These are phyloP conservation scores for Hamamelis virginiana DNA, from an alignment of 164 flowering plant species.

Conservation along the genomic window DNA sequence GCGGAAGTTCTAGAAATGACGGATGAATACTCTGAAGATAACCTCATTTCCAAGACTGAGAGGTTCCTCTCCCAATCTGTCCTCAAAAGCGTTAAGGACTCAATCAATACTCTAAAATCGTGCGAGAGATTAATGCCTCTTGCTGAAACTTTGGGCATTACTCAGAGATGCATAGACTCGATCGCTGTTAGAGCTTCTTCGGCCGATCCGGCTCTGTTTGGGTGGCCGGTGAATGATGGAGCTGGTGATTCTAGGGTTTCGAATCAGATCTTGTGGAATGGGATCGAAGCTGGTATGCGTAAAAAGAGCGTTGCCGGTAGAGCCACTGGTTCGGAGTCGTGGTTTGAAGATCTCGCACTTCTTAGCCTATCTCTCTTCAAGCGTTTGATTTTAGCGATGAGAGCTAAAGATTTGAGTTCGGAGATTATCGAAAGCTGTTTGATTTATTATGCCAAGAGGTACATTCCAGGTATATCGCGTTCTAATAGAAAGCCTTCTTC, in stretches of 20 bases:
- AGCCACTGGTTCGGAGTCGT: constrained; percentile 24
- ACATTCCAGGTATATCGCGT: constrained; percentile 67
- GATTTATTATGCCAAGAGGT: constrained; percentile 56
- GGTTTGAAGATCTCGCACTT: constrained; percentile 61
- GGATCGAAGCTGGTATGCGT: constrained; percentile 39
- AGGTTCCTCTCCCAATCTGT: constrained; percentile 51
- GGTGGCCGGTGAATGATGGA: constrained; percentile 72
- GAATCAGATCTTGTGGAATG: constrained; percentile 41
- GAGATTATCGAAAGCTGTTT: constrained; percentile 66
- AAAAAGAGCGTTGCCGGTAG: constrained; percentile 14
- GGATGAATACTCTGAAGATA: constrained; percentile 68
- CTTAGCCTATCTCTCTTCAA: constrained; percentile 52
- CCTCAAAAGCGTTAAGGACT: constrained; percentile 46
- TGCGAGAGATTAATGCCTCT: constrained; percentile 54
- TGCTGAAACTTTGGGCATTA: constrained; percentile 55
- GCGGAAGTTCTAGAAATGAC: constrained; percentile 81
- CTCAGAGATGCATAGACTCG: constrained; percentile 61
- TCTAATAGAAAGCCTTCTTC: constrained; percentile 48
- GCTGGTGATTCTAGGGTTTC: constrained; percentile 16
- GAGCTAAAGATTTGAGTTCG: constrained; percentile 37
- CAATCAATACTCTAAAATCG: constrained; percentile 53
- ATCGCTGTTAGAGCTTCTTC: constrained; percentile 46
- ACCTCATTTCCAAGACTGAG: constrained; percentile 72
- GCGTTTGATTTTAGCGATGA: constrained; percentile 57
- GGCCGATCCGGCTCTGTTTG: constrained; percentile 63